Evolutionary conservation across 768 basidiomycete species (phyloP).

Genomic region (Pisolithus marmoratus): DNA sequence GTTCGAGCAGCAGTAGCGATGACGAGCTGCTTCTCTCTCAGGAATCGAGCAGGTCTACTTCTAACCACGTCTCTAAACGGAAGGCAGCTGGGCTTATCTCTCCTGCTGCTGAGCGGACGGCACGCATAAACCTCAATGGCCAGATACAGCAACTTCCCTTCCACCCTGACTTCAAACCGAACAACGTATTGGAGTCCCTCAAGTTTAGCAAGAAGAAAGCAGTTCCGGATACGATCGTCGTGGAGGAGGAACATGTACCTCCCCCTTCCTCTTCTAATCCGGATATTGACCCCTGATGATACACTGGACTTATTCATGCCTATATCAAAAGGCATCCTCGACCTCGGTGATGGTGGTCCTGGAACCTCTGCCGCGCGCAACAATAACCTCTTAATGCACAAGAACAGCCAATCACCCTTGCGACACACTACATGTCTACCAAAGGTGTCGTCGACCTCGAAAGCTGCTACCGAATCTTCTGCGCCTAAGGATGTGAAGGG

Average conservation of each 20-base stretch:
- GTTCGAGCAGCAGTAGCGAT: slow-evolving; percentile 15
- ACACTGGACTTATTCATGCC: slow-evolving; percentile 21
- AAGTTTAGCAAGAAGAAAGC: slow-evolving; percentile 34
- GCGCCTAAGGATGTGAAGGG: background rate
- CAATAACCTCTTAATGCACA: too few species aligned
- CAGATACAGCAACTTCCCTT: slow-evolving; percentile 5
- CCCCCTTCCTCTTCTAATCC: slow-evolving; percentile 17
- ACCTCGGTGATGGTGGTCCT: slow-evolving; percentile 1
- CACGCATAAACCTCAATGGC: slow-evolving; percentile 11
- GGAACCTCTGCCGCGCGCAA: background rate
- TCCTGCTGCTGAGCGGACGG: slow-evolving; percentile 3
- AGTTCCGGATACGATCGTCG: background rate
- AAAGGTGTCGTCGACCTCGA: slow-evolving; percentile 3
- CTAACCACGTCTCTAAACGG: slow-evolving; percentile 11
- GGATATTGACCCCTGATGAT: slow-evolving; percentile 1
- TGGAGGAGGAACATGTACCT: slow-evolving; percentile 7
- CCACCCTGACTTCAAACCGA: slow-evolving; percentile 22
- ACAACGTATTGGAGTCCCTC: slow-evolving; percentile 8
- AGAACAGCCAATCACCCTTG: too few species aligned
- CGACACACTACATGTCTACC: too few species aligned
- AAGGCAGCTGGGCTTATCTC: background rate
- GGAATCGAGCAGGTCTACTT: slow-evolving; percentile 6
- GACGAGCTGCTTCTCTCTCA: slow-evolving; percentile 27
- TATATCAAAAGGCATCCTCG: slow-evolving; percentile 13
- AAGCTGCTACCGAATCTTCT: background rate